Base-by-base conservation (phyloP, 2,329 filamentous ascomycete species). In the Tolypocladium cylindrosporum region DNA sequence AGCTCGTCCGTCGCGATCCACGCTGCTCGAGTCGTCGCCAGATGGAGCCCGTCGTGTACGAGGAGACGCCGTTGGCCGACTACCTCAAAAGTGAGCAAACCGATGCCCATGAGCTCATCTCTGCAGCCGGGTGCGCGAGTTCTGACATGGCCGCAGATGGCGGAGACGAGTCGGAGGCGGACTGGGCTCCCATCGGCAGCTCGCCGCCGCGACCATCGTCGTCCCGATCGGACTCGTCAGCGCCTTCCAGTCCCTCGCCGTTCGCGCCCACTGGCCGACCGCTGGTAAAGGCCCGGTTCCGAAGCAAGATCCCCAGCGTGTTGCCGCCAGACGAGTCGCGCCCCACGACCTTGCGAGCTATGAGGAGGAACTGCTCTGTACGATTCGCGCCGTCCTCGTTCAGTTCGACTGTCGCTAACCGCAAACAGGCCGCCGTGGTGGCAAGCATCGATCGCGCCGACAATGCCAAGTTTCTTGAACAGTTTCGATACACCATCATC, bases 401-500 rank as follows among this genome's bases (percentile, higher is more conserved):
- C 43, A 27, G 34, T 57, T 57, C 45, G 11, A 21, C 19, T 24
- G 14, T 55, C 53, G 56, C 61, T 57, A 24, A 55, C 16, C 13
- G 19, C 45, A 52, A 63, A 42, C 67, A 90, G 87, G 82, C 80
- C 65, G 87, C 83, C 11, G 81, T 92, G 59, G 88, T 88, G 63
- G 86, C 87, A 45, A 82, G 84, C 61, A 81, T 96, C 61, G 87
- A 89, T 57, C 81, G 87, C 63, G 85, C 83, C 64, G 91, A 96
- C 65, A 95, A 92, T 69, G 82, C 87, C 64, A 87, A 86, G 63
- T 96, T 97, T 67, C 80, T 96, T 59, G 92, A 97, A 73, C 89
- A 91, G 68, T 97, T 97, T 68, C 89, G 92, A 62, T 97, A 97
- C 74, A 88, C 90, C 27, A 90, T 97, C 63, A 89, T 97, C 67